Conservation (phyloP, 202 grass and related monocot genomes). For the Bolboschoenoplectus hybrid region DNA sequence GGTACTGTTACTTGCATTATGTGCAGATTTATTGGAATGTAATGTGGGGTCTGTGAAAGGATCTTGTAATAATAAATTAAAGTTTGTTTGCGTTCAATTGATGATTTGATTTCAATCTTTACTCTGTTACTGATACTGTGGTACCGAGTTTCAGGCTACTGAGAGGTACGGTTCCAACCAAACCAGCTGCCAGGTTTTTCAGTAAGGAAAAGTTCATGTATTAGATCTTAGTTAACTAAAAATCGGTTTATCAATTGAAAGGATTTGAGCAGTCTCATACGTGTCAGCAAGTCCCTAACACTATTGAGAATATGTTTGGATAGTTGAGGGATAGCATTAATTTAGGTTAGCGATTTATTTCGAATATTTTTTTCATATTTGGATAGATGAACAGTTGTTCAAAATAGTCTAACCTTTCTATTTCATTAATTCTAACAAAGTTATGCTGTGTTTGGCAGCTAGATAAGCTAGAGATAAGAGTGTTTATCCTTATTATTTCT, state of each 20-base stretch:
- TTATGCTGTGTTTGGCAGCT: too few species aligned
- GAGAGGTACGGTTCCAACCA: neutral
- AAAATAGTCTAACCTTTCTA: too few species aligned
- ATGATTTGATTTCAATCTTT: neutral
- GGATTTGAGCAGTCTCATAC: neutral
- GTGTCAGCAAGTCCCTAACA: neutral
- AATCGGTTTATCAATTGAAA: neutral
- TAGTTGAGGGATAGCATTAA: neutral
- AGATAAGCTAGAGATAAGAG: too few species aligned
- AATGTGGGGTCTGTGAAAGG: neutral
- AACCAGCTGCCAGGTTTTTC: neutral
- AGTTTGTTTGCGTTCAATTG: neutral
- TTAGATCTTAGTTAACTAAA: neutral
- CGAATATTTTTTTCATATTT: too few species aligned
- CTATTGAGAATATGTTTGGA: neutral
- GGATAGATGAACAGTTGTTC: too few species aligned
- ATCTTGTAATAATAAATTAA: neutral
- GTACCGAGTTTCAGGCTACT: neutral
- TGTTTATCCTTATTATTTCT: too few species aligned
- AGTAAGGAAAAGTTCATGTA: neutral
- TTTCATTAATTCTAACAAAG: too few species aligned
- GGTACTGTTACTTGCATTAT: slow-evolving; percentile 4
- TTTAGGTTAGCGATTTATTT: too few species aligned
- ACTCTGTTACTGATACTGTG: neutral
- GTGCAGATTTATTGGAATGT: slow-evolving; percentile 24